Evolutionary conservation across 2,329 filamentous ascomycete species (phyloP), one percentile per base, ranked within the genome.

Genomic region (Cladosporium sphaerospermum): DNA sequence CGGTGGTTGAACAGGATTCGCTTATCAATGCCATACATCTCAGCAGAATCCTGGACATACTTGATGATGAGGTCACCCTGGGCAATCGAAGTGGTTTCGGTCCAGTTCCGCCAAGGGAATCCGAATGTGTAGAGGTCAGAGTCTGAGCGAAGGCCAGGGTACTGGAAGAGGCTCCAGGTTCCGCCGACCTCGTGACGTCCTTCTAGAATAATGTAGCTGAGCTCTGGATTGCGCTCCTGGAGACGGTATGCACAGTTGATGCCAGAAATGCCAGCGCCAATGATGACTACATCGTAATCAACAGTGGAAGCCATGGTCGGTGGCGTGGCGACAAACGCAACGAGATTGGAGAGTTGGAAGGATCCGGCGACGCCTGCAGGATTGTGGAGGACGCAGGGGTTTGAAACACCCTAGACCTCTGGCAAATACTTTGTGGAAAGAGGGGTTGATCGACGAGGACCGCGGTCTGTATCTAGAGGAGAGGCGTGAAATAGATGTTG

Each of bases 141-240:
- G 55, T 77, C 74, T 14, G 73, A 76, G 11, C 74, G 72, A 57
- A 88, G 84, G 7, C 88, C 64, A 0, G 86, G 87, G 60, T 89
- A 92, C 39, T 77, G 80, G 72, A 89, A 92, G 2, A 90, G 71
- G 61, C 86, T 83, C 88, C 88, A 91, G 0, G 88, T 92, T 1
- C 88, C 88, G 1, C 88, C 88, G 5, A 91, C 74, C 23, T 75
- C 71, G 46, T 77, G 73, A 33, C 88, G 82, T 1, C 75, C 77
- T 67, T 92, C 88, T 13, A 91, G 75, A 23, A 92, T 80, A 10
- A 79, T 75, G 64, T 86, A 90, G 2, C 68, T 78, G 37, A 76
- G 70, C 41, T 73, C 64, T 0, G 84, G 82, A 1, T 83, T 58
- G 42, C 65, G 59, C 43, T 69, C 67, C 54, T 70, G 67, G 6